Base-by-base conservation (phyloP, 2,329 filamentous ascomycete genomes). In the Cadophora sp. region DNA sequence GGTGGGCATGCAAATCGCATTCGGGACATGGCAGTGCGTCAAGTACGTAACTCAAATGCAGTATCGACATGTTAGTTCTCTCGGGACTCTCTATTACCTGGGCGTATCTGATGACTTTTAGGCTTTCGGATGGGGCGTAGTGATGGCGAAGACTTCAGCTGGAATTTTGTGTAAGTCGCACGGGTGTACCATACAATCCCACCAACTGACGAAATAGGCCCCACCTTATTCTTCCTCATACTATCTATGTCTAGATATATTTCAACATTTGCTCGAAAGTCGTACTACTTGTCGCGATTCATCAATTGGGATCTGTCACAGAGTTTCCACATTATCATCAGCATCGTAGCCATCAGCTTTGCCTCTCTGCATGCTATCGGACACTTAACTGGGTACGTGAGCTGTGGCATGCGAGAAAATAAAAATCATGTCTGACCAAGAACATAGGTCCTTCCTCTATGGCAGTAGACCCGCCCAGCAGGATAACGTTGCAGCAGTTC, bases 181-280 rank as follows among this genome's bases (percentile, higher is more conserved):
- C 11, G 6, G 5, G 6, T 22, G 14, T 8, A 26, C 31, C 7
- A 27, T 27, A 4, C 37, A 5, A 16, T 37, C 22, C 2, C 7
- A 16, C 5, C 53, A 53, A 62, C 53, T 59, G 55, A 27, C 22
- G n/a, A 48, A 48, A 55, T 43, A 69, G 64, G 55, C 69, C 85
- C 85, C 22, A 87, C 85, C 1, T 81, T 88, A 66, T 87, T 87
- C 77, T 87, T 88, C 71, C 79, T 88, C 66, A 79, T 88, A 7
- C 77, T 88, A 5, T 86, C 84, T 72, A 88, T 88, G 86, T 86
- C 84, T 16, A 79, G 86, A 31, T 86, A 85, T 77, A 81, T 86
- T 24, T 82, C 85, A 1, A 88, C 86, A 0, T 83, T 82, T 64
- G 74, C 86, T 48, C 80, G 85, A 19, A 78, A 82, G n/a, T 85